These are phyloP conservation scores for Escovopsis sp. DNA, from an alignment of 2,329 filamentous ascomycete genomes.

Conservation along the genomic window DNA sequence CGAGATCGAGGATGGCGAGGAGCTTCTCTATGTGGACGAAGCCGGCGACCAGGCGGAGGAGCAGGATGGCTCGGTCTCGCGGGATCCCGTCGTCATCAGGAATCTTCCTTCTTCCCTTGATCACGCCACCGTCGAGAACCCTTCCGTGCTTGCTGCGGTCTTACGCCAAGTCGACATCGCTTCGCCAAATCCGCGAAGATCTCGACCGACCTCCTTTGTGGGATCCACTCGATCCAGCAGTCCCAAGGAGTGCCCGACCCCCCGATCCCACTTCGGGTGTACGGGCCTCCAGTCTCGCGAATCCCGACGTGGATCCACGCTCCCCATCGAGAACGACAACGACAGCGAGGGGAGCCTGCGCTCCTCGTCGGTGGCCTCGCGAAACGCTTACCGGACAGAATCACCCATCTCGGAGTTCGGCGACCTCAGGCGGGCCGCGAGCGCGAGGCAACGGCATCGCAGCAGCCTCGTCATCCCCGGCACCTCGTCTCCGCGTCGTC, in stretches of 20 bases:
- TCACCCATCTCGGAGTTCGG: constrained; percentile 83
- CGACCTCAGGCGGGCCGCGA: constrained; percentile 57
- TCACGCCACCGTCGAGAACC: constrained; percentile 18
- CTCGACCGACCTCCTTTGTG: constrained; percentile 37
- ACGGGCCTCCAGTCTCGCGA: constrained; percentile 40
- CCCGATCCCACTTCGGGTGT: constrained; percentile 59
- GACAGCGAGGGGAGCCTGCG: constrained; percentile 81
- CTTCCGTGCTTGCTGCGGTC: constrained; percentile 41
- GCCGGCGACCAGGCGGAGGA: constrained; percentile 23
- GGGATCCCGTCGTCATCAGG: constrained; percentile 9
- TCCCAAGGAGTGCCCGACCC: constrained; percentile 79
- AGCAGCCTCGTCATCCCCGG: constrained; percentile 73
- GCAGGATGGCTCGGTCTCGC: constrained; percentile 4
- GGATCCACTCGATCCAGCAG: constrained; percentile 78
- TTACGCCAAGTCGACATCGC: constrained; percentile 26
- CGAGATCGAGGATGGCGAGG: constrained; percentile 28
- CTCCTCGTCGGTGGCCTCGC: constrained; percentile 61
- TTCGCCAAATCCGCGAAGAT: constrained; percentile 12
- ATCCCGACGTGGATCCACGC: constrained; percentile 55
- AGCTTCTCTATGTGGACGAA: constrained; percentile 5
- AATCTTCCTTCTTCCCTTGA: constrained; percentile 30
- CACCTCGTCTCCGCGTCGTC: constrained; percentile 63
- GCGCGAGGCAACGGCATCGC: constrained; percentile 69
- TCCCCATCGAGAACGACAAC: constrained; percentile 70
- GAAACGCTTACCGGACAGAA: constrained; percentile 56